Conservation (phyloP, 2,329 filamentous ascomycete species). For the Paecilomyces sp. region DNA sequence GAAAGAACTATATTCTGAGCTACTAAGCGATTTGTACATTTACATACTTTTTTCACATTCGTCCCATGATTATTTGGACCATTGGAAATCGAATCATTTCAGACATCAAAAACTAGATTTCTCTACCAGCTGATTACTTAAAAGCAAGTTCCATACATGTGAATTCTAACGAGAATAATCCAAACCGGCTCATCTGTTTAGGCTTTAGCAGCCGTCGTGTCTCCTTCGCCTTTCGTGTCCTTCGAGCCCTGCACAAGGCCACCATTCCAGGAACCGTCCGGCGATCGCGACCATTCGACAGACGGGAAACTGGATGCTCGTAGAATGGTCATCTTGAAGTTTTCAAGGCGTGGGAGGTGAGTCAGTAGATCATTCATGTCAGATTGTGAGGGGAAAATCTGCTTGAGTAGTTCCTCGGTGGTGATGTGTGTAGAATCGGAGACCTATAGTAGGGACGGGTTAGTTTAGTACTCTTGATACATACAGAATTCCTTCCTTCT, state of each 20-base stretch:
- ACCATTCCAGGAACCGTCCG: not conserved
- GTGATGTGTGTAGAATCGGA: not conserved
- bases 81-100: not conserved
- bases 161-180: not conserved
- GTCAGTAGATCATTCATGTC: slow-evolving; percentile 25
- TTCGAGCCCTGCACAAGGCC: not conserved
- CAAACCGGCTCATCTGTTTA: not conserved
- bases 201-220: not conserved
- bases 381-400: slow-evolving; percentile 1
- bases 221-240: not conserved
- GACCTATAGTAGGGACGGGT: not conserved
- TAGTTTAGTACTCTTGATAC: not conserved
- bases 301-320: slow-evolving; percentile 14
- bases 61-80: not conserved
- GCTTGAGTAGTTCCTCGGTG: slow-evolving; percentile 1
- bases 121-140: not conserved
- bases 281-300: slow-evolving; percentile 5
- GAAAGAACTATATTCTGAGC: not conserved
- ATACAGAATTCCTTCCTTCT: not conserved
- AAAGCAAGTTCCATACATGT: not conserved
- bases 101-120: not conserved
- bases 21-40: not conserved
- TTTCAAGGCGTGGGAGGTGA: slow-evolving; percentile 26
- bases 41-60: not conserved
- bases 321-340: slow-evolving; percentile 30